Evolutionary conservation across 176 grass and related monocot genomes (phyloP).

Genomic region (Musa troglodytarum): DNA sequence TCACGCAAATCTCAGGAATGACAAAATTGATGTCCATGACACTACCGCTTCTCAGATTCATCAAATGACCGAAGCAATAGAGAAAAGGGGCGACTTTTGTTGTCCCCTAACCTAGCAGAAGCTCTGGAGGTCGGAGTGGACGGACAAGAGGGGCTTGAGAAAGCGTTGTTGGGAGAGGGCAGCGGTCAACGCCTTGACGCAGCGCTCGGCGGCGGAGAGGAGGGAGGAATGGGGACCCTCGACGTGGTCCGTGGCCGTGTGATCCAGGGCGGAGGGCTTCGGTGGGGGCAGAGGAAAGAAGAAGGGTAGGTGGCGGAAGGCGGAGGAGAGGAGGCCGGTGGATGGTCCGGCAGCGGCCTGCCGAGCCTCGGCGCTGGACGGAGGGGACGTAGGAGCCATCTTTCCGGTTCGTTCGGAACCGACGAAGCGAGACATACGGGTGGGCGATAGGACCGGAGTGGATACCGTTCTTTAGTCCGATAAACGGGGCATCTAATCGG

Average conservation of each 20-base stretch:
- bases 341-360: conserved; percentile 25
- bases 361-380: conserved; percentile 22
- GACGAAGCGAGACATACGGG: not conserved
- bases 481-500: no score
- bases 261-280: not conserved
- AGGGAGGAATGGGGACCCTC: conserved; percentile 2
- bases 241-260: not conserved
- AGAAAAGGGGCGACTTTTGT: not conserved
- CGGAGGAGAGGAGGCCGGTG: conserved; percentile 49
- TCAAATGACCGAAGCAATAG: not conserved
- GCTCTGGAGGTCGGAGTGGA: conserved; percentile 46
- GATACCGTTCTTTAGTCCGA: not conserved
- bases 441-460: not conserved
- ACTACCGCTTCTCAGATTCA: not conserved
- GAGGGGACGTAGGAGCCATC: conserved; percentile 31
- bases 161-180: conserved; percentile 52
- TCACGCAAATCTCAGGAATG: not conserved
- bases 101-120: conserved; percentile 53
- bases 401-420: not conserved
- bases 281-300: conserved; percentile 20
- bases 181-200: conserved; percentile 46
- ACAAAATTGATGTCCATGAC: not conserved
- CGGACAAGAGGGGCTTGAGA: conserved; percentile 46
- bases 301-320: conserved; percentile 20
- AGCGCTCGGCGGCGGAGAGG: conserved; percentile 17